phyloP scores from a whole-genome alignment of 139 green algal genomes.

The Chlorella vulgaris region DNA sequence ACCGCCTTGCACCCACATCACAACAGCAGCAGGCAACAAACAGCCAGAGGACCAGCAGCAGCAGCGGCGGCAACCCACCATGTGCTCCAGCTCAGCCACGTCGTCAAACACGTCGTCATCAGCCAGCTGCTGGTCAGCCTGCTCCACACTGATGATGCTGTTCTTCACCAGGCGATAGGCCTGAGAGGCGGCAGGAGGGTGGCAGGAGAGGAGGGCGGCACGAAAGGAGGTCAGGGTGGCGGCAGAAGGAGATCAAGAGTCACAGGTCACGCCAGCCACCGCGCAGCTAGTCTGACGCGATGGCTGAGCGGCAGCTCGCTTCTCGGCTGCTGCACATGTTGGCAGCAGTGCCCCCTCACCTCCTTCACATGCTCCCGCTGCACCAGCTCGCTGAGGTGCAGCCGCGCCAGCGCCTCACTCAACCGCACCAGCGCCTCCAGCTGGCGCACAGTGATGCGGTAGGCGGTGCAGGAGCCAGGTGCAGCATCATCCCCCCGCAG shows the following conservation, averaged over 20 bases:
- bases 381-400: slow-evolving; percentile 58
- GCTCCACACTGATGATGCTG: slow-evolving; percentile 90
- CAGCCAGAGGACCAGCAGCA: too few relatives aligned
- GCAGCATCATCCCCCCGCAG: slow-evolving; percentile 85
- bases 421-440: slow-evolving; percentile 95
- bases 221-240: not conserved
- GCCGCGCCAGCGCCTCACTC: slow-evolving; percentile 81
- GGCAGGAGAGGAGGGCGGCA: too few relatives aligned
- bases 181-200: slow-evolving; percentile 43
- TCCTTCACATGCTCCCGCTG: slow-evolving; percentile 57
- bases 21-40: too few relatives aligned
- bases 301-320: not conserved
- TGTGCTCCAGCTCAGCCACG: slow-evolving; percentile 31
- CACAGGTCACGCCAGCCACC: not conserved
- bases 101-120: slow-evolving; percentile 56
- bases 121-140: slow-evolving; percentile 79
- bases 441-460: slow-evolving; percentile 84
- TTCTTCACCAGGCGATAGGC: slow-evolving; percentile 82
- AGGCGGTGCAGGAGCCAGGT: slow-evolving; percentile 81
- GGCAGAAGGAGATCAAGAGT: too few relatives aligned
- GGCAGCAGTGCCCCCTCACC: too few relatives aligned
- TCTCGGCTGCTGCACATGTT: too few relatives aligned
- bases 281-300: too few relatives aligned
- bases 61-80: slow-evolving; percentile 5
- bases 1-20: too few relatives aligned